Conservation (phyloP, 2,329 filamentous ascomycete genomes). For the Claviceps cyperi region DNA sequence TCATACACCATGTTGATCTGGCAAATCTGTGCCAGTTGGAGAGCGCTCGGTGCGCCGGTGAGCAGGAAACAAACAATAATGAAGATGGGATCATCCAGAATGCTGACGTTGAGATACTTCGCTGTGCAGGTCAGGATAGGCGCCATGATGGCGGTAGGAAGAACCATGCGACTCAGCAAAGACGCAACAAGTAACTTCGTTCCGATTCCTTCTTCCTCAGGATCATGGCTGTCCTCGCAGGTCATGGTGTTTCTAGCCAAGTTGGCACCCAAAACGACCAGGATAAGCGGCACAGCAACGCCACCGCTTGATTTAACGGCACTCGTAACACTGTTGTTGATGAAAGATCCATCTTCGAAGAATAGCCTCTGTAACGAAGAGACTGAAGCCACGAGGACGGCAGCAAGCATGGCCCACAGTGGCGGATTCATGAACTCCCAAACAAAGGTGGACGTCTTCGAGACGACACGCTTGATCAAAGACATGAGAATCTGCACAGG, state of each 20-base stretch:
- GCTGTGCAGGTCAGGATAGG: constrained; percentile 75
- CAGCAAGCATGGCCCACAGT: constrained; percentile 87
- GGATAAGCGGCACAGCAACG: constrained; percentile 86
- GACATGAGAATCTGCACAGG: constrained; percentile 24
- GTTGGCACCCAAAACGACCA: constrained; percentile 91
- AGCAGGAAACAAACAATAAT: constrained; percentile 95
- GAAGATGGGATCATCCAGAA: constrained; percentile 94
- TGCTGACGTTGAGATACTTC: constrained; percentile 84
- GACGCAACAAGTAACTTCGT: constrained; percentile 75
- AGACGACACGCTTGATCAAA: constrained; percentile 18
- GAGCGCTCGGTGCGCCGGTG: constrained; percentile 79
- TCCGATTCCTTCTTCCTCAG: constrained; percentile 54
- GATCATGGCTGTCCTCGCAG: constrained; percentile 44
- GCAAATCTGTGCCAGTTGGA: constrained; percentile 95
- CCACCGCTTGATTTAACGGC: constrained; percentile 74
- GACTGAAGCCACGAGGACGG: constrained; percentile 82
- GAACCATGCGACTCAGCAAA: constrained; percentile 76
- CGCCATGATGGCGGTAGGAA: constrained; percentile 85
- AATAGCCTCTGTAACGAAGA: constrained; percentile 71
- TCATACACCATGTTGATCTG: constrained; percentile 97
- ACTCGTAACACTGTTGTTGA: constrained; percentile 83
- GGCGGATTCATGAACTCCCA: constrained; percentile 98
- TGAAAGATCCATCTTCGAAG: constrained; percentile 76
- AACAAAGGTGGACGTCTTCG: constrained; percentile 45
- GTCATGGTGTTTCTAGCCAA: constrained; percentile 81